A percentile compares a stretch with the other conserved stretches of the same genome.
phyloP scores from a whole-genome alignment of 495 filamentous ascomycete species.

The Neurospora discreta region DNA sequence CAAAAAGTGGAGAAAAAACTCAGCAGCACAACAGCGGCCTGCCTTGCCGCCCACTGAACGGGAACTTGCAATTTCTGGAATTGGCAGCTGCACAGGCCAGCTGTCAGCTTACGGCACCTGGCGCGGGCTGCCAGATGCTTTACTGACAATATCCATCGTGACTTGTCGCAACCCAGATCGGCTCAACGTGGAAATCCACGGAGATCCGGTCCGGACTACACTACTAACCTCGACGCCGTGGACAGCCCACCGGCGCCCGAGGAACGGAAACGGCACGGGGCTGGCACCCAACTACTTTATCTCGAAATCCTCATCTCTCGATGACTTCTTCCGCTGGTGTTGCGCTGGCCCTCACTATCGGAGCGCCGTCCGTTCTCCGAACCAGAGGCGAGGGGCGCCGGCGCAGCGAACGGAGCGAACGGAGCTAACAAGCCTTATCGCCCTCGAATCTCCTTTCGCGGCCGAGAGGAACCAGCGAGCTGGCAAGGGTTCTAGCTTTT shows the following conservation, averaged over 20 bases:
- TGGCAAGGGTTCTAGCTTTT: neutral
- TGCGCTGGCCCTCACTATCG: neutral
- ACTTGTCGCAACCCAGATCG: neutral
- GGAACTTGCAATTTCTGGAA: neutral
- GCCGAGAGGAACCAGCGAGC: slow-evolving; percentile 11
- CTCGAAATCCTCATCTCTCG: neutral
- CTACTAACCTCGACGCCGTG: neutral
- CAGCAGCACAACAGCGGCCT: neutral
- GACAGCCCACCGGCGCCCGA: neutral
- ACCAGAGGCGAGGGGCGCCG: neutral
- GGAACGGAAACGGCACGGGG: neutral
- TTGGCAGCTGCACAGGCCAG: neutral
- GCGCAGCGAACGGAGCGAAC: neutral
- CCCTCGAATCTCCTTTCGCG: slow-evolving; percentile 25
- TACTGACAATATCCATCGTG: neutral
- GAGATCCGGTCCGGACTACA: neutral
- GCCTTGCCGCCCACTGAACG: neutral
- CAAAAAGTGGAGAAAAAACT: neutral
- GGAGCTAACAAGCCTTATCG: slow-evolving; percentile 21
- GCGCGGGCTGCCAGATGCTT: neutral
- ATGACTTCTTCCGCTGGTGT: neutral
- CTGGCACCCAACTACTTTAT: neutral
- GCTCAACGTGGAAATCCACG: neutral
- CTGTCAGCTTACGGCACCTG: neutral
- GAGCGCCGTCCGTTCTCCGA: neutral